Evolutionary conservation across 306 rosid genomes (phyloP), one percentile per base, ranked within the genome.

Genomic region (Cajanus cajan): DNA sequence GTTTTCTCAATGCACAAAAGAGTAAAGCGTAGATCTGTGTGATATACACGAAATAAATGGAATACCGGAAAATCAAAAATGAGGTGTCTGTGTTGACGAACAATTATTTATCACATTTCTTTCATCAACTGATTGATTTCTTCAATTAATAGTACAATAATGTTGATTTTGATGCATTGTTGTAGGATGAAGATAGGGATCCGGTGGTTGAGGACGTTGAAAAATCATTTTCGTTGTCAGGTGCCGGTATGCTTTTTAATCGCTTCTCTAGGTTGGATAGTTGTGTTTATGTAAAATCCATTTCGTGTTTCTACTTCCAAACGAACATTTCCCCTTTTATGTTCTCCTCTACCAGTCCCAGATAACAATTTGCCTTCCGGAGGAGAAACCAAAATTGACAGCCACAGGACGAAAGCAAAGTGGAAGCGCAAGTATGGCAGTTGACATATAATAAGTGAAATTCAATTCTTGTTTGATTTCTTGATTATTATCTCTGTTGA

Each of bases 21-120:
- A 37, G 34, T 47, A 2, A 61, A 68, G 65, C 8, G 44, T 0
- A 78, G 80, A 83, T 83, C 83, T 78, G 41, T 24, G 55, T 52
- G 33, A 50, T 61, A 77, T 21, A 6, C 15, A 68, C 40, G 50
- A 14, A 41, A 43, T 18, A 33, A 78, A 93, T 93, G 97, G 98
- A 93, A 87, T 93, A 93, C 84, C 72, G 94, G 73, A 93, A 91
- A 85, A 88, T 91, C 86, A 93, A 91, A 80, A 92, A 86, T 55
- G 87, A 91, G 93, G 98, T 88, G 71, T 18, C 43, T 82, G 66
- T 21, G 19, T 24, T 74, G 47, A 10, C 18, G 16, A 19, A 19
- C 37, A 43, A 2, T 19, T 48, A 13, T 6, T 34, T 48, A 33
- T 4, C 40, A 48, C 64, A 71, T 70, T 72, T 68, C 62, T 58